phyloP scores from a whole-genome alignment of 495 filamentous ascomycete species.

The Podospora tetraspora region DNA sequence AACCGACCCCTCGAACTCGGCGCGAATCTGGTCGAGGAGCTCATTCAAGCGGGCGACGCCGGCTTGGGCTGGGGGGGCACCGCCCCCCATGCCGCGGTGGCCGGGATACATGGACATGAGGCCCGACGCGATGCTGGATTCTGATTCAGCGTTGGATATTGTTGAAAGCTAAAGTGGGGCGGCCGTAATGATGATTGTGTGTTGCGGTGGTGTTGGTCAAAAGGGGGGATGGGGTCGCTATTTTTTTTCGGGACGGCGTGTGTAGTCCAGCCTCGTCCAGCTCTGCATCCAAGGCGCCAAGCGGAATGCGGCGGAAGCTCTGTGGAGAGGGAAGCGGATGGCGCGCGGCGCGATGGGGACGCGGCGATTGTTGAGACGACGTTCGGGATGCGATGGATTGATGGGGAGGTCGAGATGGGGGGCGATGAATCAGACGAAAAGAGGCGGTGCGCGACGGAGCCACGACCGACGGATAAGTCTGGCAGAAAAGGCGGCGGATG shows the following conservation, averaged over 20 bases:
- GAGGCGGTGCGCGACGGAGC: background rate
- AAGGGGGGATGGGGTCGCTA: no score
- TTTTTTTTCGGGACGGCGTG: background rate
- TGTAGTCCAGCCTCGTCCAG: background rate
- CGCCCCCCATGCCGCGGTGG: conserved; percentile 75
- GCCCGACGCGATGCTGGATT: no score
- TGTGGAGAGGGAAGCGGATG: background rate
- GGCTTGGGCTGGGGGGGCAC: conserved; percentile 42
- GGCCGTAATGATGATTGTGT: background rate
- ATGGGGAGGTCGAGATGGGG: background rate
- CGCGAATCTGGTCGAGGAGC: conserved; percentile 81
- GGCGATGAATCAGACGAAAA: background rate
- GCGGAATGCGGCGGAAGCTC: background rate
- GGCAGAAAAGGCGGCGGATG: background rate
- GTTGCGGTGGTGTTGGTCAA: no score
- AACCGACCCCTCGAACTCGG: conserved; percentile 82
- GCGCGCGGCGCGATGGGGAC: background rate
- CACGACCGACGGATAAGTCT: background rate
- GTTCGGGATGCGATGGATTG: background rate
- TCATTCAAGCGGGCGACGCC: conserved; percentile 67
- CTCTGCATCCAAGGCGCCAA: background rate
- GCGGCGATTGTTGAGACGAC: background rate
- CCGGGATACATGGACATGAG: conserved; percentile 80
- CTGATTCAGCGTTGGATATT: background rate
- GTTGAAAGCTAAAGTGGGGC: no score